Base-by-base conservation (phyloP, 108 stramenopile genomes). In the Nitzschia sp. region DNA sequence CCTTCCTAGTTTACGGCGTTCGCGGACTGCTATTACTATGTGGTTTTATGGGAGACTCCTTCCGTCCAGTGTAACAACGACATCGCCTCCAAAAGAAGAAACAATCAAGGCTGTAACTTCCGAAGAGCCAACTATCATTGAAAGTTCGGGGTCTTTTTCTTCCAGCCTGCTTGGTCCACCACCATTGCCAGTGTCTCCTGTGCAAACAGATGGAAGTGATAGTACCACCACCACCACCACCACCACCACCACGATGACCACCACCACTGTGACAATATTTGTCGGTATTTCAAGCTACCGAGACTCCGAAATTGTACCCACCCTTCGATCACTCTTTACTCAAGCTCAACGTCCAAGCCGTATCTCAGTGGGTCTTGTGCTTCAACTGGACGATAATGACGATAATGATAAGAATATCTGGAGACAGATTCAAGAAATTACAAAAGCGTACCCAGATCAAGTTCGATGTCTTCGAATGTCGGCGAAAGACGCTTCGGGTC, bases 241-340 rank as follows among this genome's bases (percentile, higher is more conserved):
- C 67, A 11, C 50, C 70, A 28, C 61, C 1, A 23, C 28, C 6
- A 33, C 44, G 6, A 25, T 32, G 36, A 31, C 46, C 19, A 11
- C 21, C 48, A 31, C 23, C 25, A 25, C 74, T n/a, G 41, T 64
- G 31, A 74, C 69, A 15, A 93, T 96, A 30, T 94, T 96, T 76
- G 92, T 96, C 9, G 80, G 87, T 44, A 83, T 96, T 44, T 90
- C 89, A 22, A 77, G 87, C 47, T 96, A 88, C 55, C 83, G 95
- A 15, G 95, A 96, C 75, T 60, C 79, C 16, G 90, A 94, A 83
- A 84, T 81, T 3, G 63, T 67, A 53, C 86, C 83, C 11, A 94
- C 95, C 1, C 63, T 96, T 27, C 52, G 68, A 47, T 82, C 89
- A 36, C 59, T 94, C 19, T 69, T 87, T 41, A 64, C 80, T 23